Conservation (phyloP, 139 green algal genomes). For the Marvania coccoides region DNA sequence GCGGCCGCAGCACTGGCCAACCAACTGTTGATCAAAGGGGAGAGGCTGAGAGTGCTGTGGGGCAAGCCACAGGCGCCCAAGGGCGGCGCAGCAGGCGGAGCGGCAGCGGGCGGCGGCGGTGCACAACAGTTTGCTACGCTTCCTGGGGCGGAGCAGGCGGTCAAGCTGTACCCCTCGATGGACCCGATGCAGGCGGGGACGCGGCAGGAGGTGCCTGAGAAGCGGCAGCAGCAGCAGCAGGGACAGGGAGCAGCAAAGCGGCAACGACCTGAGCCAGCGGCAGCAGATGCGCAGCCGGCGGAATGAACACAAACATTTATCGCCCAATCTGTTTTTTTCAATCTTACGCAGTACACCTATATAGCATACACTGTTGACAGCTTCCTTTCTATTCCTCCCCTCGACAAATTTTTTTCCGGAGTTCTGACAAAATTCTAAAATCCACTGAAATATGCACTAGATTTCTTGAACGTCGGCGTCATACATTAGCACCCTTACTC, state of each 20-base stretch:
- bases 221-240: neutral
- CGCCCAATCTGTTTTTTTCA: too few relatives aligned
- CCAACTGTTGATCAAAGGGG: slow-evolving; percentile 78
- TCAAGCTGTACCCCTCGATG: slow-evolving; percentile 46
- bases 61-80: slow-evolving; percentile 53
- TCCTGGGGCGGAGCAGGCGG: neutral
- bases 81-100: slow-evolving; percentile 8
- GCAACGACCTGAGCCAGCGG: neutral
- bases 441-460: too few relatives aligned
- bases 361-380: too few relatives aligned
- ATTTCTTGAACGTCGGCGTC: too few relatives aligned
- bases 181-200: slow-evolving; percentile 47
- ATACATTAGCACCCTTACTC: too few relatives aligned
- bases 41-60: slow-evolving; percentile 82
- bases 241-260: neutral
- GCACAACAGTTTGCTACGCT: neutral
- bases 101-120: neutral
- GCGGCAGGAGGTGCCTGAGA: neutral
- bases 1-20: slow-evolving; percentile 67
- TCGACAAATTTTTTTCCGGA: too few relatives aligned
- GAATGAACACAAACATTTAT: too few relatives aligned
- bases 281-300: neutral
- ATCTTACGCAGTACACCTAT: too few relatives aligned
- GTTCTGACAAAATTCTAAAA: too few relatives aligned
- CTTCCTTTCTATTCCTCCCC: too few relatives aligned